Base-by-base conservation (phyloP, 2,329 filamentous ascomycete species). In the Lachnum nothofagi region DNA sequence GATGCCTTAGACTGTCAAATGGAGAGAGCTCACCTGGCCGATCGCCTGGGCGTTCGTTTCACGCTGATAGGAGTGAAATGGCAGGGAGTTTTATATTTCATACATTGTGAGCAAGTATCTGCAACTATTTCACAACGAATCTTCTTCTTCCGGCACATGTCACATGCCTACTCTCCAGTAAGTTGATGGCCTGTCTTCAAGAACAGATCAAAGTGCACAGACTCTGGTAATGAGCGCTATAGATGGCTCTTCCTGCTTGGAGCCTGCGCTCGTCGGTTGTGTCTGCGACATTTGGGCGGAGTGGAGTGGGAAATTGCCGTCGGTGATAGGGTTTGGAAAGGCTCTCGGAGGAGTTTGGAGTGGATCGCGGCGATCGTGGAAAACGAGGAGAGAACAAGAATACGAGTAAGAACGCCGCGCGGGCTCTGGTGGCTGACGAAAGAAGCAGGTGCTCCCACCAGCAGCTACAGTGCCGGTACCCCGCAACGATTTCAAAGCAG, bases 111-210 rank as follows among this genome's bases (percentile, higher is more conserved):
- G 48, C 63, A 65, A n/a, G 52, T 51, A 19, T 57, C 46, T 8
- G 23, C 29, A 6, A 53, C 60, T 9, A 58, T 51, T 33, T 61
- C 53, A 44, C 63, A 65, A 7, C 61, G 56, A 27, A 62, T 65
- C 53, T 65, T 65, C 43, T 65, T 64, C 48, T 59, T 62, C 3
- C 62, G 56, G 42, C 62, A 65, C 52, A 56, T 51, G 42, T 65
- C 62, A 49, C 62, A 64, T 2, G 58, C 58, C 56, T 62, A 29
- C 8, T 34, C 17, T 5, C 4, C 27, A 6, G 20, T 54, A 34
- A 52, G 44, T 25, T 42, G 24, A 37, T n/a, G 6, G 12, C 6
- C 40, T 16, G 24, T 37, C 22, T 20, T 9, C 6, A 9, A 3
- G 33, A 35, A 19, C 4, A 7, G 27, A 22, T 8, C 17, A 25